Evolutionary conservation across 1,139 yeast species (phyloP).

Genomic region (Hemisphaericaspora xylofermentans): DNA sequence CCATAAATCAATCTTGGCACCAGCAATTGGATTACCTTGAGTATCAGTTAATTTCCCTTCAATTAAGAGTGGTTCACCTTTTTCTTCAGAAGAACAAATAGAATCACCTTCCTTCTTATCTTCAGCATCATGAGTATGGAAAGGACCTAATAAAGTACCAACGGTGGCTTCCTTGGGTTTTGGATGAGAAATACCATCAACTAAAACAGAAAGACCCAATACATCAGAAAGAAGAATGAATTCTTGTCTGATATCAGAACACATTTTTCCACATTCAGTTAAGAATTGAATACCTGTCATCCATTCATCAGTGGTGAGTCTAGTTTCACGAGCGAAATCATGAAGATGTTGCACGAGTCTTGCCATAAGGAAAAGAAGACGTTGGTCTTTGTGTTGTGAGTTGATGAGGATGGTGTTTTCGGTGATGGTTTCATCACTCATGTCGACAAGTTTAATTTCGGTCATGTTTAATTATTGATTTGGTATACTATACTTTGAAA

Average conservation of each 20-base stretch:
- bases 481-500: too few species aligned
- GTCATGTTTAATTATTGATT: too few species aligned
- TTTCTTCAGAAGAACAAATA: slow-evolving; percentile 24
- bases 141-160: slow-evolving; percentile 34
- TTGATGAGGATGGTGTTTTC: slow-evolving; percentile 26
- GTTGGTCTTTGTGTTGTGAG: slow-evolving; percentile 22
- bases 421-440: slow-evolving; percentile 31
- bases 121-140: slow-evolving; percentile 34
- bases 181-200: slow-evolving; percentile 31
- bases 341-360: slow-evolving; percentile 29
- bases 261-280: slow-evolving; percentile 29
- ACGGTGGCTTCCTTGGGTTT: slow-evolving; percentile 30
- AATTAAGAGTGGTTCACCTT: slow-evolving; percentile 28
- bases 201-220: slow-evolving; percentile 31
- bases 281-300: slow-evolving; percentile 26
- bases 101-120: slow-evolving; percentile 25
- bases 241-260: slow-evolving; percentile 31
- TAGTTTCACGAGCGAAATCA: slow-evolving; percentile 32
- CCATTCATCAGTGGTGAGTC: slow-evolving; percentile 35
- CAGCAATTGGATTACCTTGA: slow-evolving; percentile 26
- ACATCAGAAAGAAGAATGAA: slow-evolving; percentile 30
- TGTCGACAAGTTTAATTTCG: slow-evolving; percentile 14
- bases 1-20: slow-evolving; percentile 34
- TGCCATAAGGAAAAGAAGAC: slow-evolving; percentile 26
- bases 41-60: slow-evolving; percentile 23